Conservation (phyloP, 768 basidiomycete species). For the Dioszegia aurantiaca region DNA sequence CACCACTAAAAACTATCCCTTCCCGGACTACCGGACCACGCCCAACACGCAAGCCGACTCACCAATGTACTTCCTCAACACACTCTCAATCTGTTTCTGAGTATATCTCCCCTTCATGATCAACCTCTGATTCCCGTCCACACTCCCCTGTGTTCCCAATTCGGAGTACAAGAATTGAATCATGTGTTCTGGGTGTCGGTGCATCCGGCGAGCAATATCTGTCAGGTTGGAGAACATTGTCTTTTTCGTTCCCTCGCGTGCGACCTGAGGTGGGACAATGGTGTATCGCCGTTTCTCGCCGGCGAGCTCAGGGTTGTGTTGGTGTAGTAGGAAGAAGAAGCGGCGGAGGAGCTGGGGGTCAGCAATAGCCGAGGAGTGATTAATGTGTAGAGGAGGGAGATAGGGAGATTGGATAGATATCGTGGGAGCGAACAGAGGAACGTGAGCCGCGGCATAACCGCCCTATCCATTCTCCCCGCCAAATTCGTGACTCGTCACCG, state of each 20-base stretch:
- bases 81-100: constrained; percentile 97
- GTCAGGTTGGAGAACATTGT: constrained; percentile 93
- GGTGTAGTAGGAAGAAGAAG: constrained; percentile 85
- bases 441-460: too few relatives aligned
- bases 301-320: constrained; percentile 87
- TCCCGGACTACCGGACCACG: not conserved
- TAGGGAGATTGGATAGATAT: not conserved
- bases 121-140: constrained; percentile 84
- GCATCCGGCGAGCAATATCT: constrained; percentile 98
- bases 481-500: not conserved
- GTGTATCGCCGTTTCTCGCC: constrained; percentile 86
- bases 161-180: constrained; percentile 96
- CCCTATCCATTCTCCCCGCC: too few relatives aligned
- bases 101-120: constrained; percentile 98
- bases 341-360: constrained; percentile 74
- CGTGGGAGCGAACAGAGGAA: not conserved
- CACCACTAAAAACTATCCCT: too few relatives aligned
- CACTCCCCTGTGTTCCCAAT: constrained; percentile 94
- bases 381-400: not conserved
- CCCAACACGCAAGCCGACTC: constrained; percentile 46
- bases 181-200: constrained; percentile 94
- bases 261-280: constrained; percentile 89
- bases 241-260: constrained; percentile 96
- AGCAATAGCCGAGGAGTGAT: not conserved
- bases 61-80: constrained; percentile 94